A percentile compares a stretch with the other conserved stretches of the same genome.
Evolutionary conservation across 2,329 filamentous ascomycete genomes (phyloP).

Genomic region (Penicillium sp.): DNA sequence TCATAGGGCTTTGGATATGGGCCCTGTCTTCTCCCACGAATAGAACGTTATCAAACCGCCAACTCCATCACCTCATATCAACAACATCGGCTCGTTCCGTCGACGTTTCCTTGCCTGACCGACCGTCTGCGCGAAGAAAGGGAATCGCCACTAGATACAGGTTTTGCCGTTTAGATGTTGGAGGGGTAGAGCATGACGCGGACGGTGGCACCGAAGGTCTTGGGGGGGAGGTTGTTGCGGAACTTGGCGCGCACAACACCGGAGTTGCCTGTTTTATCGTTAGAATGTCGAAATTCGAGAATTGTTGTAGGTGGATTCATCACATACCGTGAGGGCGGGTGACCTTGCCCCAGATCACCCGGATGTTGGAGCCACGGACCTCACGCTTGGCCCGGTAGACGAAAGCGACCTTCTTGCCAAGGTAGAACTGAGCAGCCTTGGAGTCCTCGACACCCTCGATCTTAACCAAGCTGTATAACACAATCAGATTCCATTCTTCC

Average conservation of each 20-base stretch:
- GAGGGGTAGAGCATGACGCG: constrained; percentile 98
- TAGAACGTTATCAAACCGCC: constrained; percentile 40
- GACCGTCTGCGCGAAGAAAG: constrained; percentile 39
- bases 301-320: neutral
- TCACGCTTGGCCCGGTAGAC: constrained; percentile 96
- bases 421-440: constrained; percentile 92
- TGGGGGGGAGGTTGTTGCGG: constrained; percentile 90
- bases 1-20: constrained; percentile 36
- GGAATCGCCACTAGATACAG: constrained; percentile 37
- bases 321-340: constrained; percentile 86
- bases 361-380: constrained; percentile 96
- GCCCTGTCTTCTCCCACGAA: constrained; percentile 42
- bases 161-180: constrained; percentile 73
- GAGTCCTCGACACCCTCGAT: constrained; percentile 96
- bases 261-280: constrained; percentile 72
- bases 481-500: constrained; percentile 26
- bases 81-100: constrained; percentile 38
- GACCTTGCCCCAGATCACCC: constrained; percentile 99
- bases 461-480: constrained; percentile 74
- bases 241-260: constrained; percentile 98
- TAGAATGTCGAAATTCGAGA: neutral
- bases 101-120: constrained; percentile 38
- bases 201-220: constrained; percentile 94
- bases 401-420: constrained; percentile 98
- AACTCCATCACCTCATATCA: constrained; percentile 41